These are phyloP conservation scores for Pythium brachiatum DNA, from an alignment of 352 stramenopile species.

Conservation along the genomic window DNA sequence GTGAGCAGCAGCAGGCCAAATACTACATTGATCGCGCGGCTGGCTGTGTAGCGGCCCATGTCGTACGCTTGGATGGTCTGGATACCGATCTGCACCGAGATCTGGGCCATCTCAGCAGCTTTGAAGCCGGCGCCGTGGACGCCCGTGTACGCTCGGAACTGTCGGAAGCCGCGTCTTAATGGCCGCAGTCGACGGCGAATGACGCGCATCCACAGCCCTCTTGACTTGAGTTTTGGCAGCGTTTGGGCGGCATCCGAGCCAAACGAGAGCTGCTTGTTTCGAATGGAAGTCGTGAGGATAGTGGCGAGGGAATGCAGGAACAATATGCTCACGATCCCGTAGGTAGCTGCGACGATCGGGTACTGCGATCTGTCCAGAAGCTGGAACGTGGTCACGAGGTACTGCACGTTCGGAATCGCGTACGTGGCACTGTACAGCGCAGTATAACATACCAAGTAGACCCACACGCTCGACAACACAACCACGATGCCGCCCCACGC, in stretches of 20 bases:
- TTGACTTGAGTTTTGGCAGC: background rate
- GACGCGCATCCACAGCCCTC: background rate
- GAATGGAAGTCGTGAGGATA: background rate
- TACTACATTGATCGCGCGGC: conserved; percentile 14
- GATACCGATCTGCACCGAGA: conserved; percentile 17
- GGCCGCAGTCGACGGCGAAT: background rate
- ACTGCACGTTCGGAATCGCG: conserved; percentile 3
- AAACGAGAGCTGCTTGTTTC: background rate
- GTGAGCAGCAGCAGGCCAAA: conserved; percentile 12
- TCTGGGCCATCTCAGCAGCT: conserved; percentile 9
- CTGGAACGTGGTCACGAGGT: conserved; percentile 17
- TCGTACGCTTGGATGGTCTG: conserved; percentile 22
- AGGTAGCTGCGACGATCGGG: conserved; percentile 7
- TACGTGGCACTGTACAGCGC: background rate
- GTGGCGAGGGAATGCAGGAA: background rate
- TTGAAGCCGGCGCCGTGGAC: conserved; percentile 27
- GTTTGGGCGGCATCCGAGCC: background rate
- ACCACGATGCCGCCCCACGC: background rate
- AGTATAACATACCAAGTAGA: background rate
- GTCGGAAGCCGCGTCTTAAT: background rate
- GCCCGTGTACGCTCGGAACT: background rate
- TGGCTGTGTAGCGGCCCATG: conserved; percentile 16
- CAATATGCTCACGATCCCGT: background rate
- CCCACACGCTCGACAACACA: background rate
- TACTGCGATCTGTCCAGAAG: conserved; percentile 3